Conservation (phyloP, 163 green algal genomes). For the Volvox carteri region DNA sequence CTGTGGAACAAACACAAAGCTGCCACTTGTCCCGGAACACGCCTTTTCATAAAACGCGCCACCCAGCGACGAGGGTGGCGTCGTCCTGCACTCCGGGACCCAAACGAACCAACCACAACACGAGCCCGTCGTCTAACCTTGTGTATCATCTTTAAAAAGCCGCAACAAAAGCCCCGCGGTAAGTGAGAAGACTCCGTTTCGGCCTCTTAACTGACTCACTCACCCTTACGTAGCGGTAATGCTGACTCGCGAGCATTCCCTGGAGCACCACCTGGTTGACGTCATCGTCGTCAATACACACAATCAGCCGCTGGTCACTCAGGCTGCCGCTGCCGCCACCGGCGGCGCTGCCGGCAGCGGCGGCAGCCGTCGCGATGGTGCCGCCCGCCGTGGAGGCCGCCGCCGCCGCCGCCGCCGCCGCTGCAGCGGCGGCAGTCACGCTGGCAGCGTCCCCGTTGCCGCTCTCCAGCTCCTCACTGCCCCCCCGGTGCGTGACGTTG, state of each 20-base stretch:
- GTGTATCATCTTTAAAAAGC: too few species aligned
- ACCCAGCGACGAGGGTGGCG: too few species aligned
- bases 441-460: background rate
- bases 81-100: too few species aligned
- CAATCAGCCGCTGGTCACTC: conserved; percentile 48
- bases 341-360: background rate
- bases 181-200: too few species aligned
- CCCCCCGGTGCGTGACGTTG: background rate
- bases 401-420: background rate
- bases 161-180: too few species aligned
- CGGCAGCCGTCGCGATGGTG: background rate
- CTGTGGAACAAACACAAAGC: too few species aligned
- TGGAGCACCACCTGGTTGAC: conserved; percentile 72
- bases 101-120: too few species aligned
- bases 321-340: background rate
- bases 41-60: too few species aligned
- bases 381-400: background rate
- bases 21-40: too few species aligned
- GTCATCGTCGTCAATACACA: conserved; percentile 73
- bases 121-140: too few species aligned
- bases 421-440: background rate
- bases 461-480: background rate
- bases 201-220: too few species aligned
- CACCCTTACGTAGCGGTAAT: conserved; percentile 58
- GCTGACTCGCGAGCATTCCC: conserved; percentile 63